Conservation (phyloP, 176 grass and related monocot genomes). For the Carex parvula region DNA sequence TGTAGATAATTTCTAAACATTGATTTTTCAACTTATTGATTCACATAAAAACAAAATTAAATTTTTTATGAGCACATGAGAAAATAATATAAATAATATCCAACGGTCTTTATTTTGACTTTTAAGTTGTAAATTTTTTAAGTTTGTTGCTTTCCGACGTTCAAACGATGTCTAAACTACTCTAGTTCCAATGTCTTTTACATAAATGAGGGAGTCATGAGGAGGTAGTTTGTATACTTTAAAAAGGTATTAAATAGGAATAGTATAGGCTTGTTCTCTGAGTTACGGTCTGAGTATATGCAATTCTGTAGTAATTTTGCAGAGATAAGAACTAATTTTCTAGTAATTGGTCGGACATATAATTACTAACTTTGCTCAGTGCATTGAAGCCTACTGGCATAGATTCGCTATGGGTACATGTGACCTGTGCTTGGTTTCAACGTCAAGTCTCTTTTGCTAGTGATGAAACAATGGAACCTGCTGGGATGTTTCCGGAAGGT, state of each 20-base stretch:
- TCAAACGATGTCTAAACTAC: neutral
- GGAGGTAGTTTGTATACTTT: neutral
- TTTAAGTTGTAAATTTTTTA: neutral
- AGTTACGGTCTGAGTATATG: slow-evolving; percentile 12
- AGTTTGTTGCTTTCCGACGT: neutral
- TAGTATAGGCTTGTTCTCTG: neutral
- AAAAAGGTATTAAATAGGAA: neutral
- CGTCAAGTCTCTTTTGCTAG: slow-evolving; percentile 90
- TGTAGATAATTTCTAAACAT: too few species aligned
- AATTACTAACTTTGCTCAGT: slow-evolving; percentile 1
- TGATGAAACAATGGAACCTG: slow-evolving; percentile 97
- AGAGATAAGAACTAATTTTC: slow-evolving; percentile 16
- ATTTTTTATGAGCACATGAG: too few species aligned
- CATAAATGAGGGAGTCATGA: neutral
- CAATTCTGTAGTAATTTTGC: slow-evolving; percentile 23
- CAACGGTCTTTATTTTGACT: too few species aligned
- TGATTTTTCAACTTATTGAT: too few species aligned
- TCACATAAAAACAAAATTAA: too few species aligned
- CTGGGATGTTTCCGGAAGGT: slow-evolving; percentile 53
- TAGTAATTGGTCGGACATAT: slow-evolving; percentile 9
- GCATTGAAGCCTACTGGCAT: slow-evolving; percentile 88
- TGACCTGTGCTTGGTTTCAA: slow-evolving; percentile 98
- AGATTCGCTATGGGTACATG: slow-evolving; percentile 87
- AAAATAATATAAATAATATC: too few species aligned
- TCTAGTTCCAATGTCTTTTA: neutral